Evolutionary conservation across 495 filamentous ascomycete species (phyloP), one percentile per base, ranked within the genome.

Genomic region (Aspergillus olivimuriae): DNA sequence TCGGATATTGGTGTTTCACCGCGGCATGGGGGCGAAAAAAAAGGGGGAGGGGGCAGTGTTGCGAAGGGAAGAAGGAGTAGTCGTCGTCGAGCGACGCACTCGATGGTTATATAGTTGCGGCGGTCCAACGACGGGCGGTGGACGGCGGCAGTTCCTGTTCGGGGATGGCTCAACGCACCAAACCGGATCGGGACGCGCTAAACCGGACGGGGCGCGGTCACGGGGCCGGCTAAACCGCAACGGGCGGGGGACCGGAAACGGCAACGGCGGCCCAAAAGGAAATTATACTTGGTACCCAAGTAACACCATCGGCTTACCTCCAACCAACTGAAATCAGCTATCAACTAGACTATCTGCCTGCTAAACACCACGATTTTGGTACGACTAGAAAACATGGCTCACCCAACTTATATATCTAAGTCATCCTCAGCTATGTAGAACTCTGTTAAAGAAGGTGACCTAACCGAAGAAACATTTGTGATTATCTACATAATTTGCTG

Each of bases 151-250:
- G 31, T 33, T 33, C 31, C 31, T 33, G 31, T 33, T 33, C 31
- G 31, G 31, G 31, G 31, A 33, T 33, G 31, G 31, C 31, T 10
- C 31, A 33, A 33, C 31, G 31, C 31, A 33, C 31, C 31, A 33
- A 33, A 33, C 31, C 31, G 31, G 31, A 33, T 33, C 31, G 31
- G 31, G 9, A 3, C 31, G 9, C 31, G 31, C 31, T 33, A 33
- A 33, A 33, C 31, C 31, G 31, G 31, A 33, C 31, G 31, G 31
- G 31, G 31, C 31, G 31, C 31, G 31, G 31, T 33, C 31, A 33
- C 31, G 31, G 31, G 12, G 9, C 12, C 31, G 3, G 31, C 31
- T 33, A 33, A 33, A 33, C 31, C 31, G 3, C 31, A 33, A 33
- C 31, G 31, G 31, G 31, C 31, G 31, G 31, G 31, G 12, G 31